Conservation (phyloP, 495 filamentous ascomycete species). For the Hamigera avellanea region DNA sequence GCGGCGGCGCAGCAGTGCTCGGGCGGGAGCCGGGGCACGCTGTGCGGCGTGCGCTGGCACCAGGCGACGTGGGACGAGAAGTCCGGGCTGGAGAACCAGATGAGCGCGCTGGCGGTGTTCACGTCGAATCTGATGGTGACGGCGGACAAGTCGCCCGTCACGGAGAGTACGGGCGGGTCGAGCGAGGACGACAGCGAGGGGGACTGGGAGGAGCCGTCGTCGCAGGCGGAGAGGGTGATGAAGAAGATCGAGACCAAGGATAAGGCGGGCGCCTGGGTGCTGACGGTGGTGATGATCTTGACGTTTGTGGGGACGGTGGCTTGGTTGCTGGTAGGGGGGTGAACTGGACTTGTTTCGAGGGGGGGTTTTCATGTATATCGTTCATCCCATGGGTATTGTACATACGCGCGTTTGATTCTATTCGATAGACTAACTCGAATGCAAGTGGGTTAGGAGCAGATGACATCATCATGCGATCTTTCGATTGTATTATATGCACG, state of each 20-base stretch:
- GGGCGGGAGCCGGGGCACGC: constrained; percentile 40
- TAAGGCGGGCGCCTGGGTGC: constrained; percentile 50
- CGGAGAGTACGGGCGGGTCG: constrained; percentile 47
- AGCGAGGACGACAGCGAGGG: constrained; percentile 42
- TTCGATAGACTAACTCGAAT: too few species aligned
- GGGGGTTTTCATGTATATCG: too few species aligned
- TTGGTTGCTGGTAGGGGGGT: constrained; percentile 33
- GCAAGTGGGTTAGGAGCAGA: too few species aligned
- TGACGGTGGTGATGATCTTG: constrained; percentile 46
- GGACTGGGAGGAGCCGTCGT: constrained; percentile 10
- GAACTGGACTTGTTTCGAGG: too few species aligned
- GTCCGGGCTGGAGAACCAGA: constrained; percentile 36
- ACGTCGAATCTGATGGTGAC: constrained; percentile 39
- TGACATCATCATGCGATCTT: too few species aligned
- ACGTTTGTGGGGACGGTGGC: constrained; percentile 36
- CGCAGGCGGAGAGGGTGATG: too few species aligned
- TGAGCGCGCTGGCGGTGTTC: constrained; percentile 40
- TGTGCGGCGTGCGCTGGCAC: constrained; percentile 65
- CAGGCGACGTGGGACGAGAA: constrained; percentile 46
- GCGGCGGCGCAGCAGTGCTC: constrained; percentile 58
- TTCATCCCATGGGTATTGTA: too few species aligned
- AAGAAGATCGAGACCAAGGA: constrained; percentile 47
- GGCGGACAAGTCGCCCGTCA: constrained; percentile 37
- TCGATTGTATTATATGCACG: too few species aligned
- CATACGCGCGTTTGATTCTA: too few species aligned